Conservation (phyloP, 176 grass and related monocot genomes). For the Melocanna baccifera region DNA sequence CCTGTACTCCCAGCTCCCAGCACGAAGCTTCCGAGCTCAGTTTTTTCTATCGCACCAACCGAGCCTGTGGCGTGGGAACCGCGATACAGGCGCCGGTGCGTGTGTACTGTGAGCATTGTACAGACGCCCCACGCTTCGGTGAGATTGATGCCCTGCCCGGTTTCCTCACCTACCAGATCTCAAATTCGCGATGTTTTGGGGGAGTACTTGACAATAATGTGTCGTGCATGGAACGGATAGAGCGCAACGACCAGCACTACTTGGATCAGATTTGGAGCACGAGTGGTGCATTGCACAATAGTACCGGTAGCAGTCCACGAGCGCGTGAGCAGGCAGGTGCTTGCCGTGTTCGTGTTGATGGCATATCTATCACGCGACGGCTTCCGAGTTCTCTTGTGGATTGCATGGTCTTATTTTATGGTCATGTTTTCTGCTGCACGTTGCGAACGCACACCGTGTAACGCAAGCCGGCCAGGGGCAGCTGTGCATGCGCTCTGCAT, state of each 20-base stretch:
- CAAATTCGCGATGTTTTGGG: background rate
- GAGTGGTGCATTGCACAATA: background rate
- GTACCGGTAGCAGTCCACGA: background rate
- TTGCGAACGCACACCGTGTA: background rate
- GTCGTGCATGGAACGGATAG: background rate
- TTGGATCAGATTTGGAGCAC: slow-evolving; percentile 19
- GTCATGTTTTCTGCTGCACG: background rate
- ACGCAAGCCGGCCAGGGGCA: background rate
- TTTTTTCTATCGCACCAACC: background rate
- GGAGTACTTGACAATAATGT: background rate
- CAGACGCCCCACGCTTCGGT: background rate
- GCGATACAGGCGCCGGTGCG: background rate
- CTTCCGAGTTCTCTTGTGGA: background rate
- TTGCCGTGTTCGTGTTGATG: background rate
- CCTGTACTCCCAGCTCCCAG: background rate
- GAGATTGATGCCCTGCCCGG: background rate
- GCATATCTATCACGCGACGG: background rate
- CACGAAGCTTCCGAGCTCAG: slow-evolving; percentile 35
- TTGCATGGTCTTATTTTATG: background rate
- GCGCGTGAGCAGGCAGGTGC: background rate
- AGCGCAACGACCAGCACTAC: background rate
- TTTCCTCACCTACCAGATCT: background rate
- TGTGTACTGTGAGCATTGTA: background rate
- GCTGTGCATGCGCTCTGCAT: background rate
- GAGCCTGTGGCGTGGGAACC: background rate